A percentile compares a stretch with the other conserved stretches of the same genome.
Evolutionary conservation across 2,329 filamentous ascomycete species (phyloP).

Genomic region (Dactylella cylindrospora): DNA sequence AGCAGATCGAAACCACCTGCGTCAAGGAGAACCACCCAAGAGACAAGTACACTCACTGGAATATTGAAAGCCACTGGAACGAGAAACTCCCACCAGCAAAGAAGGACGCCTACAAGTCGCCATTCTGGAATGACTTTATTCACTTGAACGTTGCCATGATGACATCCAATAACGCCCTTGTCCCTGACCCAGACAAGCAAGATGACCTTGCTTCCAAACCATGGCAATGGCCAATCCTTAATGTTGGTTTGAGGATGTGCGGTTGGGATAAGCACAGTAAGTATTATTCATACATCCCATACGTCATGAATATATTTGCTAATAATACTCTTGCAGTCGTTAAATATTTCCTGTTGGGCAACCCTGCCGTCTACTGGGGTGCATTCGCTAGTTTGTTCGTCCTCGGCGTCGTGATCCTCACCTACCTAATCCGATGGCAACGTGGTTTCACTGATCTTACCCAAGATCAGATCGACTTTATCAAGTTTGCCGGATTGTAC

Average conservation of each 20-base stretch:
- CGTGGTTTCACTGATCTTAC: slow-evolving; percentile 85
- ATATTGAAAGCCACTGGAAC: slow-evolving; percentile 92
- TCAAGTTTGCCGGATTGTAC: slow-evolving; percentile 91
- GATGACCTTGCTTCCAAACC: slow-evolving; percentile 94
- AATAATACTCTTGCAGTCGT: slow-evolving; percentile 35
- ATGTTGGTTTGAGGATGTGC: slow-evolving; percentile 97
- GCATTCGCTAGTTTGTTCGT: slow-evolving; percentile 76
- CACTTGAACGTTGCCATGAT: slow-evolving; percentile 99
- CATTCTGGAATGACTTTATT: slow-evolving; percentile 96
- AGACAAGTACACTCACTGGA: slow-evolving; percentile 98
- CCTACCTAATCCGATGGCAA: slow-evolving; percentile 94
- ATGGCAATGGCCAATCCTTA: slow-evolving; percentile 97
- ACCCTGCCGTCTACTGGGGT: slow-evolving; percentile 94
- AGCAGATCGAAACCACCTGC: slow-evolving; percentile 97
- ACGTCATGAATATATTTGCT: not conserved
- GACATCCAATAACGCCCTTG: slow-evolving; percentile 98
- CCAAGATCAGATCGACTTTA: slow-evolving; percentile 79
- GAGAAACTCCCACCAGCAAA: slow-evolving; percentile 82
- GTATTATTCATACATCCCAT: not conserved
- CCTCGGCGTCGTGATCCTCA: slow-evolving; percentile 71
- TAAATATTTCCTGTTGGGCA: slow-evolving; percentile 98
- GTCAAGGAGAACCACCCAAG: slow-evolving; percentile 87
- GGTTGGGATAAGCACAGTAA: slow-evolving; percentile 86
- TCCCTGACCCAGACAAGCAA: slow-evolving; percentile 97
- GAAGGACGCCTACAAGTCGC: slow-evolving; percentile 89